Conservation (phyloP, 2,329 filamentous ascomycete genomes). For the Diaporthe vexans region DNA sequence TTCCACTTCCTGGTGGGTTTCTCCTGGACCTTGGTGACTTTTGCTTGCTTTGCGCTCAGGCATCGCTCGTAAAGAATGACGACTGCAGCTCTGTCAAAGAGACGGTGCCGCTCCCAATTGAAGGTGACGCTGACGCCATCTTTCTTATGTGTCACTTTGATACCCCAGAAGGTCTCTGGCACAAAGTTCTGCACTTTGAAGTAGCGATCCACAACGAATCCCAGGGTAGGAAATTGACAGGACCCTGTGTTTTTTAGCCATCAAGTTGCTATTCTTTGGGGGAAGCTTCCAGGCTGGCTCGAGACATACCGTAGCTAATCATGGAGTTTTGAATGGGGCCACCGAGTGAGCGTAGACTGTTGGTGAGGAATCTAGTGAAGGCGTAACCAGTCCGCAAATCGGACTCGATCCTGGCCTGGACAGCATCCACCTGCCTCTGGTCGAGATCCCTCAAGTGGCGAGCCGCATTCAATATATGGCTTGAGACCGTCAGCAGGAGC, state of each 20-base stretch:
- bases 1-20: constrained; percentile 96
- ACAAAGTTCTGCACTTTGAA: constrained; percentile 95
- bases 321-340: constrained; percentile 74
- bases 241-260: constrained; percentile 69
- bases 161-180: constrained; percentile 92
- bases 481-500: constrained; percentile 52
- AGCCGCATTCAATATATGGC: constrained; percentile 89
- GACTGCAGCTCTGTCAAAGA: constrained; percentile 90
- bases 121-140: constrained; percentile 87
- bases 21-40: constrained; percentile 86
- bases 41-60: constrained; percentile 80
- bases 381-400: constrained; percentile 93
- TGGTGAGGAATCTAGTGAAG: constrained; percentile 90
- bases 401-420: constrained; percentile 89
- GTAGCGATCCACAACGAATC: constrained; percentile 97
- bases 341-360: constrained; percentile 80
- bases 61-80: constrained; percentile 89
- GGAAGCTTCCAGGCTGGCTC: not conserved
- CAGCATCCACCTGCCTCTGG: constrained; percentile 87
- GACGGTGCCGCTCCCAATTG: constrained; percentile 82
- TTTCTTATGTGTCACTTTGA: constrained; percentile 84
- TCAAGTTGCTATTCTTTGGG: not conserved
- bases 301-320: constrained; percentile 82
- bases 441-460: constrained; percentile 83
- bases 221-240: constrained; percentile 96